phyloP scores from a whole-genome alignment of 371 early-diverging fungal genomes.

The Haplosporangium sp. region DNA sequence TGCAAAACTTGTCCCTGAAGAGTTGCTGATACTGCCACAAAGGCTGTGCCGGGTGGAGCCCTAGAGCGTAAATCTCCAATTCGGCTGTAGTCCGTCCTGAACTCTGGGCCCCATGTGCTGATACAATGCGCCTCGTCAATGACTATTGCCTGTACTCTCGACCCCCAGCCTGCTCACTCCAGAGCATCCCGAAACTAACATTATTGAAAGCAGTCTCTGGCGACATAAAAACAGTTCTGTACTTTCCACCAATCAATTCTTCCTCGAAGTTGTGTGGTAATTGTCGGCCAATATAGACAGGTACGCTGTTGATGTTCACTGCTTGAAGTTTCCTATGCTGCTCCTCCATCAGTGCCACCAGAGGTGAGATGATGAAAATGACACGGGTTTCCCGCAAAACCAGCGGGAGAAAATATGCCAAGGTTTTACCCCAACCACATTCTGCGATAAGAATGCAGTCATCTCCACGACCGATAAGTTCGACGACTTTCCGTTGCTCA shows the following conservation, averaged over 20 bases:
- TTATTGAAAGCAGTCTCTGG: slow-evolving; percentile 9
- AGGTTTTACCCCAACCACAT: slow-evolving; percentile 22
- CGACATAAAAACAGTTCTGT: slow-evolving; percentile 25
- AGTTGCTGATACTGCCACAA: slow-evolving; percentile 21
- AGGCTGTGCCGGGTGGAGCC: neutral
- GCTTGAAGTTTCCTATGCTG: slow-evolving; percentile 11
- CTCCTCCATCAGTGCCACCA: slow-evolving; percentile 12
- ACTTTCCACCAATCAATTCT: slow-evolving; percentile 4
- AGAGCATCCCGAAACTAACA: slow-evolving; percentile 6
- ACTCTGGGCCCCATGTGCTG: slow-evolving; percentile 8
- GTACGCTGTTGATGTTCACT: slow-evolving; percentile 6
- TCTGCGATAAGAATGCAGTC: slow-evolving; percentile 31
- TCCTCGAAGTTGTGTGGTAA: neutral
- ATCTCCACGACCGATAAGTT: neutral
- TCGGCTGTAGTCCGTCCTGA: slow-evolving; percentile 4
- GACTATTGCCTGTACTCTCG: slow-evolving; percentile 2
- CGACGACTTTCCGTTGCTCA: slow-evolving; percentile 6
- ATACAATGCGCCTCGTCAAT: slow-evolving; percentile 32
- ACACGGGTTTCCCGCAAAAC: slow-evolving; percentile 11
- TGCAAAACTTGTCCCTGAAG: neutral
- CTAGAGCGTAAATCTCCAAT: slow-evolving; percentile 13
- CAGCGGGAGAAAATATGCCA: slow-evolving; percentile 18
- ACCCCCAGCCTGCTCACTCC: slow-evolving; percentile 15
- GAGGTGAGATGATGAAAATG: slow-evolving; percentile 20
- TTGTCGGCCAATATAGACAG: slow-evolving; percentile 1